These are phyloP conservation scores for Erysimum cheiranthoides DNA, from an alignment of 345 rosid genomes.

Conservation along the genomic window DNA sequence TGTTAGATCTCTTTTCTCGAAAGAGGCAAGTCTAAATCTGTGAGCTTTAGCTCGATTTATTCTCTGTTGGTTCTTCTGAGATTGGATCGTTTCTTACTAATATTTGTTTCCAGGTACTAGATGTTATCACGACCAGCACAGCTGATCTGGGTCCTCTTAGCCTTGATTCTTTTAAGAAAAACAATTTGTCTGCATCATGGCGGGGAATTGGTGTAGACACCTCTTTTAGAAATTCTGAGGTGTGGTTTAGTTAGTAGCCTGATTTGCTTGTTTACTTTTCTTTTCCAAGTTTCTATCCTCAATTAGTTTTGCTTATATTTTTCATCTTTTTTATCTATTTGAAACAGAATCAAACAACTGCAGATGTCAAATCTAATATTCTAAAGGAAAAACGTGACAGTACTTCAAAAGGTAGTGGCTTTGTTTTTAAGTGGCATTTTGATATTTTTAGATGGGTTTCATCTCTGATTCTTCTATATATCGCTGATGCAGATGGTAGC, in stretches of 20 bases:
- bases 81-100: slow-evolving; percentile 17
- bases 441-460: slow-evolving; percentile 14
- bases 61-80: background rate
- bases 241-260: slow-evolving; percentile 35
- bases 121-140: slow-evolving; percentile 68
- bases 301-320: slow-evolving; percentile 34
- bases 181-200: slow-evolving; percentile 83
- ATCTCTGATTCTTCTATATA: slow-evolving; percentile 36
- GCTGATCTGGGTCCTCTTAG: slow-evolving; percentile 83
- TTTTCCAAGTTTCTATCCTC: background rate
- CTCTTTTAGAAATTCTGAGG: slow-evolving; percentile 56
- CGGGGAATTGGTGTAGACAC: slow-evolving; percentile 48
- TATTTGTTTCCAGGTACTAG: slow-evolving; percentile 60
- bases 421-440: slow-evolving; percentile 17
- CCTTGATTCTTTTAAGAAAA: slow-evolving; percentile 82
- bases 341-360: slow-evolving; percentile 51
- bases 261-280: background rate
- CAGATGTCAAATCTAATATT: slow-evolving; percentile 47
- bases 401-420: slow-evolving; percentile 49
- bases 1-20: slow-evolving; percentile 67
- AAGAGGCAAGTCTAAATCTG: slow-evolving; percentile 66
- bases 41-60: background rate
- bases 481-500: slow-evolving; percentile 52
- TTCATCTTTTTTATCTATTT: slow-evolving; percentile 38
- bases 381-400: slow-evolving; percentile 49